Evolutionary conservation across 768 basidiomycete species (phyloP), one percentile per base, ranked within the genome.

Genomic region (Trametes sanguinea): DNA sequence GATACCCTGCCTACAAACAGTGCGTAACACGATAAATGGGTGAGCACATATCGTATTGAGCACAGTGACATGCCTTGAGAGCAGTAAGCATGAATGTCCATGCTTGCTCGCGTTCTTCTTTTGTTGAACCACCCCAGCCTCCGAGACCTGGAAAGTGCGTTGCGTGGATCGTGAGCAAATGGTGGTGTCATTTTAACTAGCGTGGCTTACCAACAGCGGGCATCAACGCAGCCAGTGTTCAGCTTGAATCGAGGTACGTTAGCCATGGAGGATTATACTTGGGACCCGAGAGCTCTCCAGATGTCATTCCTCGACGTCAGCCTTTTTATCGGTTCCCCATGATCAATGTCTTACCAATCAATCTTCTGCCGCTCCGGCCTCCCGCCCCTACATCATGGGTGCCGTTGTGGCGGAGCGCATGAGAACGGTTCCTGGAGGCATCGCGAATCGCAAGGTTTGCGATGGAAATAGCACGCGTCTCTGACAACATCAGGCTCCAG

Each of bases 41-140:
- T 22, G 17, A 37, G 22, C 22, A 22, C 1, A 37, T 37, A 6
- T 8, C 4, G 11, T 13, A 11, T 43, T 4, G 10, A n/a, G 32
- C 9, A 29, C 11, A 14, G 4, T 10, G 3, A 35, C 68, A 3
- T 43, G 77, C 80, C 67, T 79, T 69, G 16, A 81, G 53, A 17
- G 80, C 81, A 22, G 72, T 71, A 11, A 76, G 45, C 56, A 81
- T 72, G 79, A 80, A 83, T 16, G 64, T 66, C 60, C 75, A 71
- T 1, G 73, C 77, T 16, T 67, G 69, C 6, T 61, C 75, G 35
- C 73, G 74, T n/a, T 72, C 71, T 57, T 77, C 76, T 3, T 72
- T 57, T 33, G 72, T 74, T 1, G 66, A 17, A 8, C 77, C 78
- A 16, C 74, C 74, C 72, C 74, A 83, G 11, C 77, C 70, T 10